Evolutionary conservation across 2,329 filamentous ascomycete species (phyloP).

Genomic region (Hypoxylon sp.): DNA sequence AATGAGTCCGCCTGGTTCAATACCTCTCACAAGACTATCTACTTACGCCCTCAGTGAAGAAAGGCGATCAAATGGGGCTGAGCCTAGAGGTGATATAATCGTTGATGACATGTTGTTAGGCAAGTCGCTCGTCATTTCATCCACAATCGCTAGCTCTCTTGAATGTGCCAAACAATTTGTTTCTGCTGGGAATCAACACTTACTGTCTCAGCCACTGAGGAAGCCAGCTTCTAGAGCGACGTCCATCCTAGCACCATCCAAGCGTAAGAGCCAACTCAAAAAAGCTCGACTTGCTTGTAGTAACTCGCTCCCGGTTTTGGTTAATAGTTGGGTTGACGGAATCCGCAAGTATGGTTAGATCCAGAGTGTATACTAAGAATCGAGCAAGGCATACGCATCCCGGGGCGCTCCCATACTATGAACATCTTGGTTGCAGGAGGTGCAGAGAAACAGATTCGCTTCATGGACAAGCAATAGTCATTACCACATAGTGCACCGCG

Average conservation of each 20-base stretch:
- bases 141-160: slow-evolving; percentile 18
- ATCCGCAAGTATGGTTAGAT: slow-evolving; percentile 27
- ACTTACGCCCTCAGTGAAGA: slow-evolving; percentile 24
- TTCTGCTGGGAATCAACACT: background rate
- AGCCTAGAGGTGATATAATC: slow-evolving; percentile 35
- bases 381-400: slow-evolving; percentile 23
- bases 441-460: slow-evolving; percentile 7
- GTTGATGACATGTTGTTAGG: slow-evolving; percentile 40
- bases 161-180: slow-evolving; percentile 1
- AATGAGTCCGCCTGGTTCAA: slow-evolving; percentile 1
- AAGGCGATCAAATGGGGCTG: slow-evolving; percentile 11
- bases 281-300: too few species aligned
- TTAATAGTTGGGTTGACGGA: slow-evolving; percentile 26
- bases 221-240: background rate
- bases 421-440: slow-evolving; percentile 30
- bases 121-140: slow-evolving; percentile 38
- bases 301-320: background rate
- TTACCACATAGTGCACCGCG: slow-evolving; percentile 37
- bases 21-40: too few species aligned
- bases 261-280: background rate
- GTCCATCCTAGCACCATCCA: background rate
- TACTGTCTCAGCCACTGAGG: background rate
- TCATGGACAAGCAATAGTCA: slow-evolving; percentile 33
- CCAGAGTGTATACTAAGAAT: slow-evolving; percentile 1
- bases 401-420: slow-evolving; percentile 25